These are phyloP conservation scores for Lachancea lanzarotensis DNA, from an alignment of 805 yeast species.

Conservation along the genomic window DNA sequence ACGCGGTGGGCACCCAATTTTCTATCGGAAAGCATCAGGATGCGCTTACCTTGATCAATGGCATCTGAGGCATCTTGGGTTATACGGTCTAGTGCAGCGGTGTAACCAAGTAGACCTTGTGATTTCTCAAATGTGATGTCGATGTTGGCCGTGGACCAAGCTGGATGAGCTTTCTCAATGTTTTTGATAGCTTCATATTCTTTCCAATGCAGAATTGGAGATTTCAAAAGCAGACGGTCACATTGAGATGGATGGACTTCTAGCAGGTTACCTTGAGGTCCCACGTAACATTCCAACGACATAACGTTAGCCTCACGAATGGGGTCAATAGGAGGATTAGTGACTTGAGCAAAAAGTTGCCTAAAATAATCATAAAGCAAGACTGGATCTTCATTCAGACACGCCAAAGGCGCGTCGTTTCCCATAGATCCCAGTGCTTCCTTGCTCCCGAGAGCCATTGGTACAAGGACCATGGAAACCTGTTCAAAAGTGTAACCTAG, in stretches of 20 bases:
- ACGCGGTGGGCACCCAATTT: conserved; percentile 54
- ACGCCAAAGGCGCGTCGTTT: conserved; percentile 92
- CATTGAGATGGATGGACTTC: conserved; percentile 92
- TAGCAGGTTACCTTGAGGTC: conserved; percentile 87
- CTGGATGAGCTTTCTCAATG: conserved; percentile 69
- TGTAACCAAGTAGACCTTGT: conserved; percentile 83
- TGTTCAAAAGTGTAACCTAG: conserved; percentile 96
- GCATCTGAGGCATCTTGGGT: conserved; percentile 85
- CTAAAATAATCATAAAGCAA: conserved; percentile 89
- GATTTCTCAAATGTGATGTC: conserved; percentile 83
- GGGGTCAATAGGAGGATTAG: conserved; percentile 98
- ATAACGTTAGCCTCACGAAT: conserved; percentile 94
- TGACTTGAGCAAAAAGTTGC: conserved; percentile 95
- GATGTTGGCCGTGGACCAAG: conserved; percentile 75
- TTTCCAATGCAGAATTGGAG: conserved; percentile 71
- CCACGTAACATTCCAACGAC: conserved; percentile 95
- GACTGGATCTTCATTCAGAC: conserved; percentile 88
- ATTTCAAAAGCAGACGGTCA: conserved; percentile 72
- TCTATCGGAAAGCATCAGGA: conserved; percentile 73
- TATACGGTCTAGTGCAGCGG: conserved; percentile 74
- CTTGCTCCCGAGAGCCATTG: conserved; percentile 89
- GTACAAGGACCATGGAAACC: conserved; percentile 71
- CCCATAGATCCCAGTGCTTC: conserved; percentile 99
- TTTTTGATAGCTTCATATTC: conserved; percentile 72
- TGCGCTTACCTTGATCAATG: conserved; percentile 65